Base-by-base conservation (phyloP, 2,329 filamentous ascomycete genomes). In the Colletotrichum cuscutae region DNA sequence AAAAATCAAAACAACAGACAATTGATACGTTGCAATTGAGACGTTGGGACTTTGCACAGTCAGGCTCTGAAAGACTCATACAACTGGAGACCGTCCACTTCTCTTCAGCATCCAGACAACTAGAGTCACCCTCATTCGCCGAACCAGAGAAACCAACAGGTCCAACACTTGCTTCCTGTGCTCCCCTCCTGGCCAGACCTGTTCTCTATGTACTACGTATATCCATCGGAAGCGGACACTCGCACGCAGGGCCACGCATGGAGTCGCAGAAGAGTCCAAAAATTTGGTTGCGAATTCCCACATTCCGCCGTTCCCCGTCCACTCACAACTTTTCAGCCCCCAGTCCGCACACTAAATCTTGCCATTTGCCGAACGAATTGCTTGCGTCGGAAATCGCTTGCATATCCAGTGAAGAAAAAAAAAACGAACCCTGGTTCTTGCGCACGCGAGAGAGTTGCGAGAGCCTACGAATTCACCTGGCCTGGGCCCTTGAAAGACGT, bases 271-370 rank as follows among this genome's bases (percentile, higher is more conserved):
- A n/a, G 56, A 58, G 15, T 30, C 28, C 28, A 54, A n/a, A 32
- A 49, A 22, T 32, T 24, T 13, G 30, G 56, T 15, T 15, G 32
- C 56, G 32, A 37, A 49, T 65, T 46, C 63, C 68, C 68, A 71
- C 64, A 67, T 67, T 56, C 68, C 63, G 65, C 32, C 13, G 63
- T 32, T 71, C 68, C 68, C 68, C 63, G 68, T 56, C 68, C 68
- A 71, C 56, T 71, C 67, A 65, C 37, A 5, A 42, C 37, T 42
- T 42, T 15, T 9, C 11, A 30, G 5, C 37, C 59, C 42, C 42
- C 42, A 19, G 13, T n/a, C 19, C 52, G 32, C 22, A n/a, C 28
- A 35, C 60, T 37, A 32, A 42, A 62, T 62, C 53, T 49, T 26
- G 57, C 68, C 64, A 59, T 68, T 66, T 68, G 58, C 49, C 28